Evolutionary conservation across 257 asterid species (phyloP).

Genomic region (Euphrasia confusa): DNA sequence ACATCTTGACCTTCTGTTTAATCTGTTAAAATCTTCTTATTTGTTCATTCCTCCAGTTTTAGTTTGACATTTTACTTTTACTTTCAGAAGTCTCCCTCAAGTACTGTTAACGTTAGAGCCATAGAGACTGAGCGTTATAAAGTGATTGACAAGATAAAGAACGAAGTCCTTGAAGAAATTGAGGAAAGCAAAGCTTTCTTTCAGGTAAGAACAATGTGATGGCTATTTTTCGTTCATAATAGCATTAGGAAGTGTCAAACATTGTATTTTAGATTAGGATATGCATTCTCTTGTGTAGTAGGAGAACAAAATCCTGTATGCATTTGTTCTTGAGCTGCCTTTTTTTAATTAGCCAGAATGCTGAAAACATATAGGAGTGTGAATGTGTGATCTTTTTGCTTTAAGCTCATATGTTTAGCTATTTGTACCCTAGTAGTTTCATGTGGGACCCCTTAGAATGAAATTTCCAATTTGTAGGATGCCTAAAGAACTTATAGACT

Average conservation of each 20-base stretch:
- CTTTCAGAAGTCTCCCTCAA: conserved; percentile 68
- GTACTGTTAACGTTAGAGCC: conserved; percentile 64
- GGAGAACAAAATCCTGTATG: conserved; percentile 4
- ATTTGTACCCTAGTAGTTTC: conserved; percentile 12
- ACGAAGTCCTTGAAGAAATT: conserved; percentile 87
- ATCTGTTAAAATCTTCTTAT: not conserved
- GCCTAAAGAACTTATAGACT: not conserved
- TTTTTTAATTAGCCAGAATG: not conserved
- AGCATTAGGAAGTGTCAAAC: conserved; percentile 6
- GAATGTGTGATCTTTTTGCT: not conserved
- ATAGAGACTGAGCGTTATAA: conserved; percentile 70
- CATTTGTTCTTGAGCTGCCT: conserved; percentile 5
- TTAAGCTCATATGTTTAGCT: not conserved
- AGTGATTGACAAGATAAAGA: conserved; percentile 63
- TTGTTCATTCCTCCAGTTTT: conserved; percentile 14
- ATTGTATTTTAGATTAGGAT: conserved; percentile 13
- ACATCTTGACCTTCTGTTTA: not conserved
- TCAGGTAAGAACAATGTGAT: conserved; percentile 49
- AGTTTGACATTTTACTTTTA: conserved; percentile 11
- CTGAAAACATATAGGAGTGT: conserved; percentile 2
- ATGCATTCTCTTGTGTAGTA: conserved; percentile 14
- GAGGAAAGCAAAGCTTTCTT: conserved; percentile 96
- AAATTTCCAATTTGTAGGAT: conserved; percentile 15
- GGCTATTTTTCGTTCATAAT: not conserved
- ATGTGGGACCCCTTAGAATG: conserved; percentile 4